Base-by-base conservation (phyloP, 2,329 filamentous ascomycete genomes). In the Pseudogymnoascus sp. region DNA sequence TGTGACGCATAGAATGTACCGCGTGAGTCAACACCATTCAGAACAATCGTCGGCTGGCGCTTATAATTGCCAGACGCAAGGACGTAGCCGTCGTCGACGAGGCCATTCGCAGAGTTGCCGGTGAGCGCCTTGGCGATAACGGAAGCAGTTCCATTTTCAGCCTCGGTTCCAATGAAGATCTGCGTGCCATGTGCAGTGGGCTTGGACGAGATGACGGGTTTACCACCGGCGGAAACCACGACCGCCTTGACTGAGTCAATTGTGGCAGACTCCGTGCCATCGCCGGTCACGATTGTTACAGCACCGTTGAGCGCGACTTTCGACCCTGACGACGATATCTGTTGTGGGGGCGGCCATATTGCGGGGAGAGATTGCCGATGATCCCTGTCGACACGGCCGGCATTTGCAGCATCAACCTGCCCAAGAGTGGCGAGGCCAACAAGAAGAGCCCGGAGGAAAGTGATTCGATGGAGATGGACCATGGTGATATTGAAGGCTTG, bases 1-100 rank as follows among this genome's bases (percentile, higher is more conserved):
- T 67, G 65, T 4, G 65, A 38, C 25, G 65, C 65, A 37, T 67
- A 67, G 60, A 64, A 67, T 35, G 63, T 64, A 25, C 65, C 65
- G 20, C 65, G 65, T 38, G 59, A 58, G 58, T 67, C 65, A 3
- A 65, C 63, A 9, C 65, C 65, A 41, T 67, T 67, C 60, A 67
- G 64, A 14, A 65, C 65, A 38, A 67, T 64, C 35, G 47, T 67
- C 1, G 65, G 63, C 18, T 61, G 64, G 22, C 47, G 20, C 9
- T 62, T 28, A 54, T 63, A 62, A 22, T 62, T 34, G 7, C 65
- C 65, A 37, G 65, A 60, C 57, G 64, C 65, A 39, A 67, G 63
- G 39, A 67, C 63, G 35, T 67, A 67, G 14, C 65, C 65, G 4
- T 67, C 65, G 18, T 41, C 63, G 18, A 30, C 57, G 25, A 67